Evolutionary conservation across 2,329 filamentous ascomycete genomes (phyloP).

Genomic region (Albophoma yamanashiensis): DNA sequence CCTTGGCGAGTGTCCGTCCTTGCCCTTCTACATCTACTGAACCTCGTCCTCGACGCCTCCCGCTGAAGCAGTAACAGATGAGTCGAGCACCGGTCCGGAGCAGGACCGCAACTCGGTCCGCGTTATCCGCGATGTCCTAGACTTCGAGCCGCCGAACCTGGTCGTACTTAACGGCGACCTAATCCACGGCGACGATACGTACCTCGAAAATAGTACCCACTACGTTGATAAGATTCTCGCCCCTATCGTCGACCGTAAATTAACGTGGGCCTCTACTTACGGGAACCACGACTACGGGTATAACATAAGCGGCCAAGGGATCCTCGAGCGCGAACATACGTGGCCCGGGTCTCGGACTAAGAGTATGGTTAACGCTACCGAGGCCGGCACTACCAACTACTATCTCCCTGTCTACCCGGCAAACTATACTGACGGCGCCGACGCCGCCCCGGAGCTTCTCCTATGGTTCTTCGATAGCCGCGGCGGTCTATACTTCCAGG

Average conservation of each 20-base stretch:
- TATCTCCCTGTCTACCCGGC: conserved; percentile 31
- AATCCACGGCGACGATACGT: conserved; percentile 56
- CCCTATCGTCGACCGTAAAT: conserved; percentile 41
- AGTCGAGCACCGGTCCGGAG: conserved; percentile 18
- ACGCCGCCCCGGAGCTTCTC: conserved; percentile 31
- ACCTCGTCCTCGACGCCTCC: neutral
- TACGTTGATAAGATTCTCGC: conserved; percentile 50
- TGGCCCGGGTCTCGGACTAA: conserved; percentile 27
- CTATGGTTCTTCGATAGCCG: conserved; percentile 66
- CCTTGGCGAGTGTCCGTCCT: conserved; percentile 51
- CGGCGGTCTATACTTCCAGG: conserved; percentile 44
- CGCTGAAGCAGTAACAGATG: neutral
- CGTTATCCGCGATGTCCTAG: conserved; percentile 48
- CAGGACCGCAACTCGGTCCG: conserved; percentile 46
- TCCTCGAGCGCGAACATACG: conserved; percentile 29
- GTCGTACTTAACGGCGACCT: conserved; percentile 64
- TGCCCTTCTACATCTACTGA: neutral
- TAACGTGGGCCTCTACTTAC: conserved; percentile 58
- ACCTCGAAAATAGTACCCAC: conserved; percentile 37
- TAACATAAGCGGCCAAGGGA: conserved; percentile 40
- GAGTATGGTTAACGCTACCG: conserved; percentile 24
- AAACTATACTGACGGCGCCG: conserved; percentile 15
- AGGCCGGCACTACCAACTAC: conserved; percentile 35
- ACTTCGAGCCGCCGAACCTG: conserved; percentile 44
- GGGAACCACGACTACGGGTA: conserved; percentile 58